Percentiles rank a stretch among this genome's conserved stretches.
phyloP scores from a whole-genome alignment of 768 basidiomycete genomes.

The Gloeostereum incarnatum region DNA sequence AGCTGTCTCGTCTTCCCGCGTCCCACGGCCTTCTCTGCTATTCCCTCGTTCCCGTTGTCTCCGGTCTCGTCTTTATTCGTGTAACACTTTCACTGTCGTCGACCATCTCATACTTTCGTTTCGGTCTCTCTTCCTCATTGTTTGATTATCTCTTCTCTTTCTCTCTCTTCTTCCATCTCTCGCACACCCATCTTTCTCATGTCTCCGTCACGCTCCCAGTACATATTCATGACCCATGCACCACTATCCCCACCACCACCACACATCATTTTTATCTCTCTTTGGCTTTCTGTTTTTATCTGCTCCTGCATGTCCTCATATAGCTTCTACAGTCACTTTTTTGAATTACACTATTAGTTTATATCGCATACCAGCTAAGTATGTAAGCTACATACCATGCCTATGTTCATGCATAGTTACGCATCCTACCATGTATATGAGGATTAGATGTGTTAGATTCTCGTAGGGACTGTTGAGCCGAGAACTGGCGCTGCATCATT shows the following conservation, averaged over 20 bases:
- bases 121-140: slow-evolving; percentile 11
- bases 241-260: neutral
- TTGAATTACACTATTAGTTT: no score
- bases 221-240: slow-evolving; percentile 2
- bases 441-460: no score
- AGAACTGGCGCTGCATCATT: no score
- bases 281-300: slow-evolving; percentile 9
- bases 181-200: slow-evolving; percentile 20
- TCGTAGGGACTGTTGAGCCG: no score
- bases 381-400: no score
- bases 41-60: slow-evolving; percentile 7
- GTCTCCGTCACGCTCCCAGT: neutral
- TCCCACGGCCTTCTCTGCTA: slow-evolving; percentile 11
- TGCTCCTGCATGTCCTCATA: no score
- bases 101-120: slow-evolving; percentile 10
- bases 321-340: no score
- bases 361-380: no score
- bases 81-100: slow-evolving; percentile 1
- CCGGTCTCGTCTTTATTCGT: slow-evolving; percentile 7
- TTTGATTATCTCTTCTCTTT: slow-evolving; percentile 12
- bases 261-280: slow-evolving; percentile 1
- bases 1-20: slow-evolving; percentile 10
- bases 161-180: slow-evolving; percentile 7
- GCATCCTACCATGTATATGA: no score
- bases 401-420: no score